A percentile compares a stretch with the other conserved stretches of the same genome.
Evolutionary conservation across 2,329 filamentous ascomycete genomes (phyloP).

Genomic region (Pestalotiopsis sp.): DNA sequence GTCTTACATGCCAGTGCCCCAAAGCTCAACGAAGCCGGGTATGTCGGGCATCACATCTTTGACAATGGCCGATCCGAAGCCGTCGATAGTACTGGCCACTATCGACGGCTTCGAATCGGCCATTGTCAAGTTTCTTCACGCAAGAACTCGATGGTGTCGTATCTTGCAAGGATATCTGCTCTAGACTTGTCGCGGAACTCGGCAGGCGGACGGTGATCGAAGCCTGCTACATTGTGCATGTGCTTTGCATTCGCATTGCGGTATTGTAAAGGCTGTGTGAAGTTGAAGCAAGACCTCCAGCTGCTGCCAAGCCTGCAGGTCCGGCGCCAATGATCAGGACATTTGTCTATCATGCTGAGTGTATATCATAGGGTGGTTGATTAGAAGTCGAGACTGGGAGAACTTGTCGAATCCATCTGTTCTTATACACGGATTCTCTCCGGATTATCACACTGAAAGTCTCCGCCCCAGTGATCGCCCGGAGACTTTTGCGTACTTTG

Average conservation of each 20-base stretch:
- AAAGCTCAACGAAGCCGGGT: slow-evolving; percentile 4
- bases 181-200: slow-evolving; percentile 5
- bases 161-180: slow-evolving; percentile 5
- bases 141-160: neutral
- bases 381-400: neutral
- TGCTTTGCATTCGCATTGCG: slow-evolving; percentile 5
- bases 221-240: slow-evolving; percentile 13
- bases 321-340: slow-evolving; percentile 13
- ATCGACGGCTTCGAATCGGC: slow-evolving; percentile 9
- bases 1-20: slow-evolving; percentile 8
- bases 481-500: neutral
- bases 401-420: neutral
- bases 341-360: neutral
- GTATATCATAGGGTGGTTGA: neutral
- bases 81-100: too few species aligned
- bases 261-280: slow-evolving; percentile 1
- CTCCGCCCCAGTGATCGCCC: neutral
- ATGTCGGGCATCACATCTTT: slow-evolving; percentile 10
- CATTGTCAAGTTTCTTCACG: neutral
- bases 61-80: too few species aligned
- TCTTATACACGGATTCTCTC: neutral
- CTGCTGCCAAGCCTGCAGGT: slow-evolving; percentile 10
- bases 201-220: slow-evolving; percentile 8
- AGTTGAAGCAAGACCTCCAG: slow-evolving; percentile 6
- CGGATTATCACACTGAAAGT: neutral